phyloP scores from a whole-genome alignment of 1,284 basidiomycete genomes.

The Cryptococcus jaspeensis region DNA sequence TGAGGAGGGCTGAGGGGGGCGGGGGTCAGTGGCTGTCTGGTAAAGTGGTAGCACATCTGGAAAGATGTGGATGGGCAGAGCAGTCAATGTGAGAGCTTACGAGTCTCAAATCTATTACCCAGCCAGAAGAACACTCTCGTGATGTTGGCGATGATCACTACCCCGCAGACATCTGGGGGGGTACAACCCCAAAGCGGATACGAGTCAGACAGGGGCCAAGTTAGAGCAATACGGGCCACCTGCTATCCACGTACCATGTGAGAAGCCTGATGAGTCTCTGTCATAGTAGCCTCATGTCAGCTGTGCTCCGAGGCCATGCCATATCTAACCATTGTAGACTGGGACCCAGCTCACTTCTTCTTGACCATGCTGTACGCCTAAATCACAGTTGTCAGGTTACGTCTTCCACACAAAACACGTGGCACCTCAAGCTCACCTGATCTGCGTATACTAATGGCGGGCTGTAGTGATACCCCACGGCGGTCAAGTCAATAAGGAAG shows the following conservation, averaged over 20 bases:
- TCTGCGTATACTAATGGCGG: conserved; percentile 54
- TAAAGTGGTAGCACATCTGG: too few relatives aligned
- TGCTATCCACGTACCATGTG: conserved; percentile 43
- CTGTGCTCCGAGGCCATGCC: background rate
- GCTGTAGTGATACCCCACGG: conserved; percentile 20
- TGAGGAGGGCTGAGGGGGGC: conserved; percentile 45
- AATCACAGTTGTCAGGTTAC: conserved; percentile 2
- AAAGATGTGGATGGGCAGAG: too few relatives aligned
- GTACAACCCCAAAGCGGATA: background rate
- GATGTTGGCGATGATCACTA: conserved; percentile 51
- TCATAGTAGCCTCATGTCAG: background rate
- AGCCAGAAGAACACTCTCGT: conserved; percentile 55
- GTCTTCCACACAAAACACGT: background rate
- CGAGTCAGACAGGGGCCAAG: background rate
- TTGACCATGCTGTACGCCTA: conserved; percentile 54
- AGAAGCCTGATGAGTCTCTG: conserved; percentile 51
- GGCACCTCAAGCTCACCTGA: conserved; percentile 36
- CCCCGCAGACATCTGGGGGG: conserved; percentile 44
- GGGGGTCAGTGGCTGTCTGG: conserved; percentile 1
- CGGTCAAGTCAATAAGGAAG: conserved; percentile 5
- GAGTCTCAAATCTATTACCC: conserved; percentile 54
- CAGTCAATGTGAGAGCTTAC: conserved; percentile 34
- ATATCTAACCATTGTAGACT: too few relatives aligned
- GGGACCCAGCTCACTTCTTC: conserved; percentile 48
- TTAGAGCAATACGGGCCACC: too few relatives aligned